Evolutionary conservation across 2,329 filamentous ascomycete species (phyloP).

Genomic region (Aphanoascus verrucosus): DNA sequence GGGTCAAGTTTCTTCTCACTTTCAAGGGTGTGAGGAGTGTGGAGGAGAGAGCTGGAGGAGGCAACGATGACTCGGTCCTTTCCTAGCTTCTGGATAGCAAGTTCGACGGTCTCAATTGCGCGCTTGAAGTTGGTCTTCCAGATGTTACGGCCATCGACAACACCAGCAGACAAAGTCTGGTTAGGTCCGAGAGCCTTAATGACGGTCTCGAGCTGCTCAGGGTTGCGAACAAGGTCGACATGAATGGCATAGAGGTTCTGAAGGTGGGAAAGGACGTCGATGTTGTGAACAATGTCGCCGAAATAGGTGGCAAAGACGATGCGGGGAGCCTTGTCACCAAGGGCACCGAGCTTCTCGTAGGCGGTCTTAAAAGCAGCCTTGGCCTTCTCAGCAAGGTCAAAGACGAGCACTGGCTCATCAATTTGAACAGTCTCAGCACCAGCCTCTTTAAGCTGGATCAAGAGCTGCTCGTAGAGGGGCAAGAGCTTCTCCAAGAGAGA

Average conservation of each 20-base stretch:
- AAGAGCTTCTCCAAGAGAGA: conserved; percentile 85
- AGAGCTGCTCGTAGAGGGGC: conserved; percentile 87
- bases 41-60: conserved; percentile 93
- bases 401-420: conserved; percentile 93
- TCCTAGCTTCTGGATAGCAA: conserved; percentile 86
- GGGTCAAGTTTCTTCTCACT: conserved; percentile 97
- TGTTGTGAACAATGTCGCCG: conserved; percentile 98
- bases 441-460: conserved; percentile 86
- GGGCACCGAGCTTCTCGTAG: conserved; percentile 68
- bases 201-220: conserved; percentile 88
- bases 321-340: conserved; percentile 73
- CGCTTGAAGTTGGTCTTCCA: conserved; percentile 99
- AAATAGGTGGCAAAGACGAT: conserved; percentile 95
- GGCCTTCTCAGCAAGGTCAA: conserved; percentile 77
- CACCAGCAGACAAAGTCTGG: conserved; percentile 86
- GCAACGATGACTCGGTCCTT: conserved; percentile 95
- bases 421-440: conserved; percentile 97
- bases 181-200: conserved; percentile 71
- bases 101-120: conserved; percentile 82
- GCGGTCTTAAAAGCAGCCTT: conserved; percentile 97
- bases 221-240: conserved; percentile 93
- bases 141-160: conserved; percentile 98
- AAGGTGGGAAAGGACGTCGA: conserved; percentile 69
- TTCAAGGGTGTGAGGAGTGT: conserved; percentile 94
- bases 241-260: conserved; percentile 72